These are phyloP conservation scores for Vigna trinervia DNA, from an alignment of 306 rosid genomes.

Conservation along the genomic window DNA sequence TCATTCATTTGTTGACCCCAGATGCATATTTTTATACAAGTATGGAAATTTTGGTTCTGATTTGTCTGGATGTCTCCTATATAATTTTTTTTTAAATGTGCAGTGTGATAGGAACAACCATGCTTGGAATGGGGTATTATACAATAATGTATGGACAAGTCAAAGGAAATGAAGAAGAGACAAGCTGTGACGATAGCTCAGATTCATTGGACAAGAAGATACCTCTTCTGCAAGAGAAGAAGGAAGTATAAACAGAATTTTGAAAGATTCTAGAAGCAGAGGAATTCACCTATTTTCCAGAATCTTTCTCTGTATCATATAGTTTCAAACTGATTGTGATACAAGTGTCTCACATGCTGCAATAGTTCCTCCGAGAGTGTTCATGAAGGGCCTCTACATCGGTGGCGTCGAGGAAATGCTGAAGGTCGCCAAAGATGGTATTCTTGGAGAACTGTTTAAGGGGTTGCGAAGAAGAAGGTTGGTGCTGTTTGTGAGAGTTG, in stretches of 20 bases:
- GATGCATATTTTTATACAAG: no score
- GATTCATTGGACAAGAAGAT: slow-evolving; percentile 55
- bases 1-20: no score
- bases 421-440: slow-evolving; percentile 70
- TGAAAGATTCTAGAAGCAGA: background rate
- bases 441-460: slow-evolving; percentile 60
- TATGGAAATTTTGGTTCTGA: no score
- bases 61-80: no score
- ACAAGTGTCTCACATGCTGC: no score
- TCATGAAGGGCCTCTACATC: slow-evolving; percentile 70
- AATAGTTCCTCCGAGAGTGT: slow-evolving; percentile 70
- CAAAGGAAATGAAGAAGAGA: slow-evolving; percentile 59
- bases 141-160: slow-evolving; percentile 63
- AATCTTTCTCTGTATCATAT: no score
- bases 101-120: slow-evolving; percentile 75
- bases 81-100: background rate
- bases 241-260: background rate
- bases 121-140: slow-evolving; percentile 69
- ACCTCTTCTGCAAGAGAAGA: slow-evolving; percentile 66
- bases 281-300: no score
- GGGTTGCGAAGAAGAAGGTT: slow-evolving; percentile 61
- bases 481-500: slow-evolving; percentile 84
- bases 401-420: slow-evolving; percentile 79
- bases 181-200: slow-evolving; percentile 37
- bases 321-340: no score